Evolutionary conservation across 2,329 filamentous ascomycete species (phyloP).

Genomic region (Rachicladosporium sp.): DNA sequence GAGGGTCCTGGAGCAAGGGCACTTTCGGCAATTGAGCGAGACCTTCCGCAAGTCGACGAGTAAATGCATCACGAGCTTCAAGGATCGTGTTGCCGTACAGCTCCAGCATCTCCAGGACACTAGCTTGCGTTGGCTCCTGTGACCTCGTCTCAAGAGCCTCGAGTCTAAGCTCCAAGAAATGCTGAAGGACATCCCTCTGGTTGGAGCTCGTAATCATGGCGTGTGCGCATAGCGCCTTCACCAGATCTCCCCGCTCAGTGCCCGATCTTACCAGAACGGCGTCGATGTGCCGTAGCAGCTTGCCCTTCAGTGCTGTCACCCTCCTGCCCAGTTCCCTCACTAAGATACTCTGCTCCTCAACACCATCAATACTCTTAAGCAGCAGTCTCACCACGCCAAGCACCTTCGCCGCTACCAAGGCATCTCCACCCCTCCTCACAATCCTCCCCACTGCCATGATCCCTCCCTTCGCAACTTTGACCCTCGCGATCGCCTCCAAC

Average conservation of each 20-base stretch:
- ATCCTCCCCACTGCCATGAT: slow-evolving; percentile 40
- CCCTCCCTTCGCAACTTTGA: slow-evolving; percentile 42
- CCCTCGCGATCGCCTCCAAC: slow-evolving; percentile 11
- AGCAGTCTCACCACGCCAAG: slow-evolving; percentile 65
- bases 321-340: slow-evolving; percentile 54
- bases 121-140: slow-evolving; percentile 36
- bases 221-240: slow-evolving; percentile 69
- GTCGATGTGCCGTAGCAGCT: slow-evolving; percentile 54
- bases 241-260: slow-evolving; percentile 36
- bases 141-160: slow-evolving; percentile 55
- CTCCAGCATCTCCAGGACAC: slow-evolving; percentile 52
- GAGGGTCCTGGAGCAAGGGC: slow-evolving; percentile 58
- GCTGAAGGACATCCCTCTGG: slow-evolving; percentile 61
- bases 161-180: slow-evolving; percentile 64
- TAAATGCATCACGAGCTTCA: slow-evolving; percentile 65
- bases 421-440: slow-evolving; percentile 38
- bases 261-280: slow-evolving; percentile 28
- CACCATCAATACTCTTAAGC: slow-evolving; percentile 56
- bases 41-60: slow-evolving; percentile 57
- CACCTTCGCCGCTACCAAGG: slow-evolving; percentile 47
- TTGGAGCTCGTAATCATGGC: slow-evolving; percentile 71
- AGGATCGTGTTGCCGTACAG: slow-evolving; percentile 67
- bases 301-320: slow-evolving; percentile 49
- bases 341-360: slow-evolving; percentile 34
- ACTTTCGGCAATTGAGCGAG: slow-evolving; percentile 56